These are phyloP conservation scores for Pythium grandisporangium DNA, from an alignment of 352 stramenopile species.

Conservation along the genomic window DNA sequence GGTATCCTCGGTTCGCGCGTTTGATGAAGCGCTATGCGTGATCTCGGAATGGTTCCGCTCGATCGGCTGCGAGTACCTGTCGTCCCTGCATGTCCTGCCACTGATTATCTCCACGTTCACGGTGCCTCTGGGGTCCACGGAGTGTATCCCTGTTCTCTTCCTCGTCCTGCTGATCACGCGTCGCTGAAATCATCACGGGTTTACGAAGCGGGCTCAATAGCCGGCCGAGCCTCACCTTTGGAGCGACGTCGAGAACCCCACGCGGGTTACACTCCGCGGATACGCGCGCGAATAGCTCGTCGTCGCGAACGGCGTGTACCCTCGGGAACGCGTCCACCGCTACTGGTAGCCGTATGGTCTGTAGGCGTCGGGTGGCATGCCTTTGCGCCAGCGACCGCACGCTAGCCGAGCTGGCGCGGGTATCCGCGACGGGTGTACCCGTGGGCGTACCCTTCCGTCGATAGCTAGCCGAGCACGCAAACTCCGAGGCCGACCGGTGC, in stretches of 20 bases:
- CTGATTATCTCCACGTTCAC: too few species aligned
- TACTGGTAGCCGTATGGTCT: constrained; percentile 39
- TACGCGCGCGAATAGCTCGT: too few species aligned
- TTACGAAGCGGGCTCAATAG: constrained; percentile 41
- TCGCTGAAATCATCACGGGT: constrained; percentile 18
- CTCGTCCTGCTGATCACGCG: too few species aligned
- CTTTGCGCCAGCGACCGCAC: constrained; percentile 33
- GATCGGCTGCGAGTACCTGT: constrained; percentile 28
- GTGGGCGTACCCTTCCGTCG: too few species aligned
- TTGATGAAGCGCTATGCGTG: too few species aligned
- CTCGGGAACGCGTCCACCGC: constrained; percentile 33
- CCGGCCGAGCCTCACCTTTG: constrained; percentile 29
- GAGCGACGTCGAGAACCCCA: constrained; percentile 27
- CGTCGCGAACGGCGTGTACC: too few species aligned
- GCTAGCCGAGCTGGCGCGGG: constrained; percentile 14
- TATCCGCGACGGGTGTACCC: too few species aligned
- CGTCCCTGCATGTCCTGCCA: too few species aligned
- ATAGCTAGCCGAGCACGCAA: constrained; percentile 15
- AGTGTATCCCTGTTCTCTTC: not conserved
- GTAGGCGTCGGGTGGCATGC: constrained; percentile 33
- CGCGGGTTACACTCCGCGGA: not conserved
- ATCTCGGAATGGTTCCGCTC: constrained; percentile 28
- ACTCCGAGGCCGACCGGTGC: constrained; percentile 23
- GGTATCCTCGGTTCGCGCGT: too few species aligned
- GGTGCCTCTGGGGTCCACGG: too few species aligned